Evolutionary conservation across 129 eudicot genomes (phyloP), one percentile per base, ranked within the genome.

Genomic region (Tanacetum coccineum): DNA sequence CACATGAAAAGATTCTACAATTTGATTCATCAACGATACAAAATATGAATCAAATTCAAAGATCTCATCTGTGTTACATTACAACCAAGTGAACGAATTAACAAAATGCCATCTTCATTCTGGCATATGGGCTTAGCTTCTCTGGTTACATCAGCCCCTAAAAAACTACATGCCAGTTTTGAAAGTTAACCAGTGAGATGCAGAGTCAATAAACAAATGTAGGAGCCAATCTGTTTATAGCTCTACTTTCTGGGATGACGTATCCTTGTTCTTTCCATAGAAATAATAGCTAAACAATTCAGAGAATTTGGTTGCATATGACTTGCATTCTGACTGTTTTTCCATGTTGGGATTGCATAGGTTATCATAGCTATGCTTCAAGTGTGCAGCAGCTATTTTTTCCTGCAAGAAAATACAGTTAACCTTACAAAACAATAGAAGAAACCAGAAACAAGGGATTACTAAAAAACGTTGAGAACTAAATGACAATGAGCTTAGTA

Each of bases 321-420:
- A 53, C 59, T 22, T 59, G 3, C 51, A 56, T 75, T 68, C 71
- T 13, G 70, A 10, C 66, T 62, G 55, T 72, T 57, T 59, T 28
- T 65, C 70, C 64, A 71, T 5, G 21, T 71, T 48, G 59, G 54
- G 25, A 14, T 79, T 82, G 78, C 99, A 94, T 14, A 94, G 70
- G n/a, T 78, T 55, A 47, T 82, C 73, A 56, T 89, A 89, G 68
- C 80, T 68, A 59, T 86, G 93, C 85, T 84, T 94, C 73, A 84
- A 74, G 59, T 94, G 99, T 70, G 88, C 88, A 20, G 77, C 81
- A 12, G 76, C 92, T 62, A 89, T 82, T 60, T 69, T 82, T 75
- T 84, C 93, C 99, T 93, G 89, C 9, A 65, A 7, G 66, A 45
- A 25, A 45, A 22, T 11, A 6, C 4, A 60, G 39, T 57, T 28